These are phyloP conservation scores for Fusarium subglutinans DNA, from an alignment of 2,329 filamentous ascomycete genomes.

Conservation along the genomic window DNA sequence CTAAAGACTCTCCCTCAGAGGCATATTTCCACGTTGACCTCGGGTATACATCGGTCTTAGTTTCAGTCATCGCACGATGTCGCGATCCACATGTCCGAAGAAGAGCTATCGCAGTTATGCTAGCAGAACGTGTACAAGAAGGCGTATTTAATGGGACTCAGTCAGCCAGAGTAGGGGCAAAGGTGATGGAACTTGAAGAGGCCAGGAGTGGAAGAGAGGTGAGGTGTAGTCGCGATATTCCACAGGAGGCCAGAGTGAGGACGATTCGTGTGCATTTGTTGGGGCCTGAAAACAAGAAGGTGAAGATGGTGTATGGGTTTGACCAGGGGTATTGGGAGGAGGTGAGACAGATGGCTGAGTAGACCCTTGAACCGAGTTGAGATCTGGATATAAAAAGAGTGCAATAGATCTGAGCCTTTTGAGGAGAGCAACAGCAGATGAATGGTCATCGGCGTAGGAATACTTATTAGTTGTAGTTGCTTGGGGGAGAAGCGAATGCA, in stretches of 20 bases:
- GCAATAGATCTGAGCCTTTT: accelerated
- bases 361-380: neutral
- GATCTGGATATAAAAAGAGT: neutral
- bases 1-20: neutral
- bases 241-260: neutral
- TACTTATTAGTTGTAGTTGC: neutral
- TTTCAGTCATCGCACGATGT: conserved; percentile 18
- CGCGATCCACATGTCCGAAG: conserved; percentile 13
- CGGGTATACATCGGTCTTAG: conserved; percentile 8
- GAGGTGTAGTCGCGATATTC: conserved; percentile 1
- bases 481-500: neutral
- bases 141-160: conserved; percentile 5
- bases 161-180: conserved; percentile 12
- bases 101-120: conserved; percentile 11
- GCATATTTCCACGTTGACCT: conserved; percentile 25
- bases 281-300: neutral
- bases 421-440: neutral
- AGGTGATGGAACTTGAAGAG: conserved; percentile 24
- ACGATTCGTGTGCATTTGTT: conserved; percentile 8
- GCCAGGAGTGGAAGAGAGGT: conserved; percentile 1
- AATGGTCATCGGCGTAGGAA: accelerated
- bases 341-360: neutral
- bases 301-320: conserved; percentile 17
- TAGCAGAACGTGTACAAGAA: conserved; percentile 15
- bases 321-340: conserved; percentile 4